Evolutionary conservation across 2,329 filamentous ascomycete genomes (phyloP), one percentile per base, ranked within the genome.

Genomic region (Trichoderma pleuroti): DNA sequence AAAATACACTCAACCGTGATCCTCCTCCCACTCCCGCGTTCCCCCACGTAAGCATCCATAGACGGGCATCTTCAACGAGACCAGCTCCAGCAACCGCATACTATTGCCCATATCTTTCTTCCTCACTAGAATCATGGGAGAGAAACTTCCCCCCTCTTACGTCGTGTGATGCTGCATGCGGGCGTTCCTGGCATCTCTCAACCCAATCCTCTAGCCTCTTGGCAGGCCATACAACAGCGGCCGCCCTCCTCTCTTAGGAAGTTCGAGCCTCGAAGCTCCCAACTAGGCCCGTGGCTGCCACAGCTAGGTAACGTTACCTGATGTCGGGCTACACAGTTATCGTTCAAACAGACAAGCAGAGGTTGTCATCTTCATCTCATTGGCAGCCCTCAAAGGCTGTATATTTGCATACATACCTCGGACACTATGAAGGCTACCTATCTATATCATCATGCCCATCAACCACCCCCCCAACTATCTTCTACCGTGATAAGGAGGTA

Each of bases 231-330:
- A 66, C 42, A 63, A 34, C n/a, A 42, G 42, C 62, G 69, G 69
- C 56, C 56, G 16, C 63, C 26, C 63, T 46, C 26, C 69, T 71
- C 36, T 67, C 69, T 71, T 71, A 68, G 69, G 69, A 62, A 71
- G 69, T 67, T 71, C 60, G 52, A 65, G 60, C 68, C 60, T 70
- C 34, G 62, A 39, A 60, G 54, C 21, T 68, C 65, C 65, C 56
- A 36, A 42, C 39, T 65, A 36, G 69, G 46, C 46, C 57, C n/a
- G 26, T 36, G 49, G 46, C 34, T 70, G 68, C 34, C 60, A 70
- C 60, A 59, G 34, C 57, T 63, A 68, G 69, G 69, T 71, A 71
- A 71, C 69, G 69, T 71, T 71, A 71, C 69, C 42, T 67, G 39
- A 32, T 60, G 39, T 26, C 28, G 56, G 24, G 65, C 65, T 61